Evolutionary conservation across 805 yeast genomes (phyloP).

Genomic region (Ogataea pini): DNA sequence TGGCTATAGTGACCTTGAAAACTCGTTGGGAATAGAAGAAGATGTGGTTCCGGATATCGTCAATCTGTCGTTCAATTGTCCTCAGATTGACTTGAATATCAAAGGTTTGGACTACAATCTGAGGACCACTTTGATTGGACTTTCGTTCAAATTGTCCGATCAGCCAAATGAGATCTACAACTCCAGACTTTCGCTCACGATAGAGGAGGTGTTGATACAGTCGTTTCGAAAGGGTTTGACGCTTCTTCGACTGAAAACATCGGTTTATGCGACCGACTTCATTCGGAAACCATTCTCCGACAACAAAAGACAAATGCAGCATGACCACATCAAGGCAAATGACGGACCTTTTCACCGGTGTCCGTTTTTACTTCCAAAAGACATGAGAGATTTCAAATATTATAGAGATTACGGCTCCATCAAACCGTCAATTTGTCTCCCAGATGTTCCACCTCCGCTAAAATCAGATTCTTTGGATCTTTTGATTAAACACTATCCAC

Average conservation of each 20-base stretch:
- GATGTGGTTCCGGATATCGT: conserved; percentile 70
- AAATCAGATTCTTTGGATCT: conserved; percentile 48
- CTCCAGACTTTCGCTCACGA: conserved; percentile 46
- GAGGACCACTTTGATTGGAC: conserved; percentile 24
- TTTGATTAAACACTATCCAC: conserved; percentile 39
- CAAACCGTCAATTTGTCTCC: conserved; percentile 61
- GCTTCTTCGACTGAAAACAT: conserved; percentile 51
- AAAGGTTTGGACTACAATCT: conserved; percentile 35
- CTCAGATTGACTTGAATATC: conserved; percentile 46
- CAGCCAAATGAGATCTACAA: conserved; percentile 68
- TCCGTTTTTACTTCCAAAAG: conserved; percentile 64
- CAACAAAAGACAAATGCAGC: conserved; percentile 54
- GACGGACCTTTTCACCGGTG: conserved; percentile 85
- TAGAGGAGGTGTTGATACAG: conserved; percentile 47
- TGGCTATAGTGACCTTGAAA: conserved; percentile 75
- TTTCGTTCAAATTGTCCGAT: conserved; percentile 58
- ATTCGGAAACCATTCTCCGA: conserved; percentile 50
- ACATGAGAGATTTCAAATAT: conserved; percentile 48
- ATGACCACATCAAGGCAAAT: conserved; percentile 61
- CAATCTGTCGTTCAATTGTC: conserved; percentile 56
- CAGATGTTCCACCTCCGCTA: conserved; percentile 63
- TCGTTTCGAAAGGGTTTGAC: conserved; percentile 18
- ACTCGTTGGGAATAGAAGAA: conserved; percentile 59
- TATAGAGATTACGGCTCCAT: conserved; percentile 52
- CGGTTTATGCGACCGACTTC: conserved; percentile 61